Evolutionary conservation across 768 basidiomycete species (phyloP).

Genomic region (Leucocoprinus leucothites): DNA sequence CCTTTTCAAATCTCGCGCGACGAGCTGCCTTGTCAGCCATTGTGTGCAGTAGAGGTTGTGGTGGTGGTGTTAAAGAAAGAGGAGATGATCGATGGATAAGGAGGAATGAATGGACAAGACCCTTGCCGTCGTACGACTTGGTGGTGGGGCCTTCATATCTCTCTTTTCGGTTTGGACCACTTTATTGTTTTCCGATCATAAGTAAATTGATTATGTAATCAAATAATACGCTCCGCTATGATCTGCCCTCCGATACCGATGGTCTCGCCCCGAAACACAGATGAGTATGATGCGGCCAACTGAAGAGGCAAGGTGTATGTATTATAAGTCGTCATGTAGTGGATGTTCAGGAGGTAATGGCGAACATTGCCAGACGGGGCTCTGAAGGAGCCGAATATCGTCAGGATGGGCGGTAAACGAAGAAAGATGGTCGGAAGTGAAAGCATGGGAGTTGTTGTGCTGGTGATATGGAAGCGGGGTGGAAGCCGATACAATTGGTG

Average conservation of each 20-base stretch:
- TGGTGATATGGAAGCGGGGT: background rate
- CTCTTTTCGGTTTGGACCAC: too few relatives aligned
- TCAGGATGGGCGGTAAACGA: background rate
- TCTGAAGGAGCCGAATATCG: slow-evolving; percentile 8
- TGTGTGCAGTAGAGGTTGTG: background rate
- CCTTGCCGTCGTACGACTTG: background rate
- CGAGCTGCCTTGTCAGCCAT: slow-evolving; percentile 39
- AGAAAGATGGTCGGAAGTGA: too few relatives aligned
- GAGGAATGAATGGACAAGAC: background rate
- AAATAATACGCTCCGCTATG: too few relatives aligned
- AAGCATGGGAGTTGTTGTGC: background rate
- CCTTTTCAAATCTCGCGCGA: slow-evolving; percentile 65
- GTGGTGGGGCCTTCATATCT: background rate
- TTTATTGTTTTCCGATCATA: background rate
- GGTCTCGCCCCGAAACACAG: too few relatives aligned
- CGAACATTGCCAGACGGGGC: slow-evolving; percentile 9
- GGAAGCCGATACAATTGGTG: background rate
- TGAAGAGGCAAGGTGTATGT: too few relatives aligned
- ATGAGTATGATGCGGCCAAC: too few relatives aligned
- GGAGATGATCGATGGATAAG: background rate
- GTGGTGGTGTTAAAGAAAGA: too few relatives aligned
- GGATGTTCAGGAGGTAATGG: slow-evolving; percentile 6
- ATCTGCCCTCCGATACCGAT: too few relatives aligned
- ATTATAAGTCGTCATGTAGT: background rate
- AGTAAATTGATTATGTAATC: too few relatives aligned